Evolutionary conservation across 257 asterid genomes (phyloP).

Genomic region (Salvia splendens): DNA sequence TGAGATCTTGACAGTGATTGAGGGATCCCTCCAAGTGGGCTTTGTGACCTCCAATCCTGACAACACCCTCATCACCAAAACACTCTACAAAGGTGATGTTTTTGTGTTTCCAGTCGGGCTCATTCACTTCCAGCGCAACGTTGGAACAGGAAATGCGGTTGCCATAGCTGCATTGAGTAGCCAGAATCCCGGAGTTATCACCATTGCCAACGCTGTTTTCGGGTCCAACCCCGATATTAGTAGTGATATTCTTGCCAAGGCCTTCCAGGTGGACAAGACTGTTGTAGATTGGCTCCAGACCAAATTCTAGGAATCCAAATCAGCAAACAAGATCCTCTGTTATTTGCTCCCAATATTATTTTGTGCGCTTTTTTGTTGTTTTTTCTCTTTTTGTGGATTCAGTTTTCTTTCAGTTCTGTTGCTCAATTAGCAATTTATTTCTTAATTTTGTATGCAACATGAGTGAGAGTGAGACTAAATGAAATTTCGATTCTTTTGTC

Average conservation of each 20-base stretch:
- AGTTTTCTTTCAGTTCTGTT: no score
- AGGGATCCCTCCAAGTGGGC: constrained; percentile 43
- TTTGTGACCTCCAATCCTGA: constrained; percentile 40
- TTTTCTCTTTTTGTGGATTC: no score
- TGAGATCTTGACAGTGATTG: constrained; percentile 39
- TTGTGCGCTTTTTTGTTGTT: no score
- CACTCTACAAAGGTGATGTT: constrained; percentile 39
- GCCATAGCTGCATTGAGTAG: constrained; percentile 33
- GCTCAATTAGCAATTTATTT: no score
- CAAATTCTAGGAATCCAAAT: constrained; percentile 30
- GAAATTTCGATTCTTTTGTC: background rate
- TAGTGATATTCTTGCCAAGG: constrained; percentile 36
- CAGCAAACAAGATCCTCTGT: no score
- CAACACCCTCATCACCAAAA: constrained; percentile 28
- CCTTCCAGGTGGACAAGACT: constrained; percentile 40
- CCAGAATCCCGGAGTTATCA: constrained; percentile 39
- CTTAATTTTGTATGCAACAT: no score
- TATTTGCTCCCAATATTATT: no score
- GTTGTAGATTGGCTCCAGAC: constrained; percentile 31
- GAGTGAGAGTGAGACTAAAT: background rate
- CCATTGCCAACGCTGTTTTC: constrained; percentile 35
- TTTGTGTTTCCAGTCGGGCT: constrained; percentile 36
- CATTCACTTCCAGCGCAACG: constrained; percentile 28
- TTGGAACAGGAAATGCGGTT: background rate
- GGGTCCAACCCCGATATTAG: constrained; percentile 34